Base-by-base conservation (phyloP, 2,329 filamentous ascomycete genomes). In the Nemania serpens region DNA sequence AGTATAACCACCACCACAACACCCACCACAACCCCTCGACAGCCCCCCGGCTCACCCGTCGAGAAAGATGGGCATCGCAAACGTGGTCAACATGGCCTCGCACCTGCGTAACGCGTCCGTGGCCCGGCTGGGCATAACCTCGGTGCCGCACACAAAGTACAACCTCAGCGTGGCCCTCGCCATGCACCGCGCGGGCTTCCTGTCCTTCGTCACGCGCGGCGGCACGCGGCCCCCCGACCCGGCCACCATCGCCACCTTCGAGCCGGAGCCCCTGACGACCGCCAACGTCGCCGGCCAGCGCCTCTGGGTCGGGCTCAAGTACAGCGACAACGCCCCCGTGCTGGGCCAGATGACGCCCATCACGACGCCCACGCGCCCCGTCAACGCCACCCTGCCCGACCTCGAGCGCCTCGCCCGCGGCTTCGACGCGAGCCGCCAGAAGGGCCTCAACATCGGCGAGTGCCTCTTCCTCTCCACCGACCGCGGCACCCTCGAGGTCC, bases 281-380 rank as follows among this genome's bases (percentile, higher is more conserved):
- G 81, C 80, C 69, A 97, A 96, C 76, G 85, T 92, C 39, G 84
- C 92, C 4, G 83, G 81, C 41, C 84, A 91, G 73, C 83, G 93
- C 62, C 79, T 97, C 67, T 97, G 93, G 93, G 77, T 97, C 12
- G 92, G 92, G 1, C 79, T 97, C 71, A 97, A 97, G 79, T 97
- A 97, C 83, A 91, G 86, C 85, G 87, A 93, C 68, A 90, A 90
- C 72, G 82, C 88, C 75, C 91, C 93, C 5, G 92, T 97, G 20
- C 78, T 97, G 67, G 81, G 81, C 64, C 82, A 85, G 66, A 82
- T 94, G 70, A 75, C 77, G 50, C 75, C 89, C 72, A 80, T 96
- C 62, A 89, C 85, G 71, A 94, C 88, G 76, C 90, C 92, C 10
- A 93, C 85, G 70, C 83, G 91, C 66, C 77, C 86, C 68, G 84